Base-by-base conservation (phyloP, 495 filamentous ascomycete genomes). In the Lichenothelia convexa region DNA sequence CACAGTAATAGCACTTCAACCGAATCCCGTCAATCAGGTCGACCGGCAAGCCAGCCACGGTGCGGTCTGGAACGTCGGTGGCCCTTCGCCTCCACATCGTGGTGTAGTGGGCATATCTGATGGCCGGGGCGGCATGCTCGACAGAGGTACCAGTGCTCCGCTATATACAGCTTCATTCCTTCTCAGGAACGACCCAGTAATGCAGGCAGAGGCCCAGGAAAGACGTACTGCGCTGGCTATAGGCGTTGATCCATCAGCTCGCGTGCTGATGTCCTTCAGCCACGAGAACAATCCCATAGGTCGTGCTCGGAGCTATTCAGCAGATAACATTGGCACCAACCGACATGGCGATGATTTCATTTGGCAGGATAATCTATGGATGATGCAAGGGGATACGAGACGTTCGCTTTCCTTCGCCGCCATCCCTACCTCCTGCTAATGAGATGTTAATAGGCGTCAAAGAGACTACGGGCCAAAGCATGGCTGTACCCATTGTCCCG, bases 11-110 rank as follows among this genome's bases (percentile, higher is more conserved):
- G 17, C 12, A 16, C 34, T 21, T 21, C 34, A 20, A 21, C 3
- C 13, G 15, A 17, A n/a, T 18, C 6, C 8, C 17, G 12, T 7
- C 12, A 16, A 11, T 18, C 13, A 8, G 8, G 8, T 8, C 31
- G 19, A 33, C 9, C 47, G 50, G 9, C 58, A 69, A 42, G 58
- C 73, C 33, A 89, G 81, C 53, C 44, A 58, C 33, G 80, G 79
- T 0, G 66, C 71, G 23, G 64, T 87, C n/a, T 92, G 85, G 85
- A 70, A 71, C 4, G 79, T 89, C 12, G 80, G 85, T 13, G 80
- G 82, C 19, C 45, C 65, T 19, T 67, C 69, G 30, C 63, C 65
- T 17, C 63, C 63, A 11, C 68, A 58, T 27, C 59, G 59, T 18
- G 53, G 56, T 31, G 48, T 61, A 9, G 41, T 48, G 26, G 63